Evolutionary conservation across 805 yeast species (phyloP), one percentile per base, ranked within the genome.

Genomic region (Wickerhamiella brachini): DNA sequence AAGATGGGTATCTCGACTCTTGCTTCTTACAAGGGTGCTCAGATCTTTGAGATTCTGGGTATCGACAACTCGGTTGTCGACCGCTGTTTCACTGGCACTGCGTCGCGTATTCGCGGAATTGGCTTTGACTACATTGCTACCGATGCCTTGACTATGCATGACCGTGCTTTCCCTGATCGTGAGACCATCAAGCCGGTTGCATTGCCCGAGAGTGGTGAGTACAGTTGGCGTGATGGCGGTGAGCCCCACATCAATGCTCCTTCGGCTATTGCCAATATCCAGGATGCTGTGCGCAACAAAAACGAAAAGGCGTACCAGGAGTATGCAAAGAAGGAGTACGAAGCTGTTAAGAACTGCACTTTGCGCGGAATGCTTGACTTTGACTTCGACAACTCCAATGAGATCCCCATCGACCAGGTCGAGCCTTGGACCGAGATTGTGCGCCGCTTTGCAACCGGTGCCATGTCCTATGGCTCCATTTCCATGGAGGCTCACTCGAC

Each of bases 381-480:
- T 64, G 97, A 93, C 69, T 87, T 71, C 63, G 84, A 79, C 44
- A 67, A 65, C 57, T 75, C 87, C 0, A 74, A 73, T 3, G 77
- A 89, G 4, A 93, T 90, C 50, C 97, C 98, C 52, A 71, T 90
- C 56, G 98, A 90, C 64, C 97, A 93, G 71, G 98, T 90, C 59
- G 98, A 90, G 73, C 98, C 98, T 45, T 90, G 98, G 98, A 93
- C 97, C 38, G 98, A 90, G 68, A 90, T 90, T 67, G 98, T 89
- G 34, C 81, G 96, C 62, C 79, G 98, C 62, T 93, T 93, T 66
- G 89, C 89, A 57, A 89, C 98, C n/a, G 98, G 98, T 72, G 98
- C 98, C 49, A 90, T 90, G 98, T 89, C 97, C 1, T 90, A 93
- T 65, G 98, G 98, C 64, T 90, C 97, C 47, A 90, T 90, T 64